Evolutionary conservation across 73 alveolate species (phyloP), one percentile per base, ranked within the genome.

Genomic region (Paraurostyla sp.): DNA sequence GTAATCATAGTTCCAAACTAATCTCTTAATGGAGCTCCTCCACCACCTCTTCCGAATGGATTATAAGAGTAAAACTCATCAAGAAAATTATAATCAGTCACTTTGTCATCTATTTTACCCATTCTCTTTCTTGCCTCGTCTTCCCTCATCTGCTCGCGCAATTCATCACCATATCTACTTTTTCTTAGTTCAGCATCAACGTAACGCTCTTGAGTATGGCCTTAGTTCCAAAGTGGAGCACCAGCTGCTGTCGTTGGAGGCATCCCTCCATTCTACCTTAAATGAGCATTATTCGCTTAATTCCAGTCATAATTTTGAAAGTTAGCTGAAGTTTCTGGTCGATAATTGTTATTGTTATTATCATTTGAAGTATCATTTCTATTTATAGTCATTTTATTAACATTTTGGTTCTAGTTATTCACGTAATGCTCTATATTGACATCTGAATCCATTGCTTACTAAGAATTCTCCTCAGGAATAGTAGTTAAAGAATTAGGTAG

Each of bases 41-140:
- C 92, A 18, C 95, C 95, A 9, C 95, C 95, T 90, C 92, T 83
- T 6, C 95, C 95, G 69, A 90, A 90, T 0, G 92, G 92, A 54
- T 90, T 41, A 71, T 90, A 73, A 2, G 49, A 2, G 52, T 73
- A 73, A 35, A 45, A 73, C 27, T 73, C 86, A 49, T 73, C 86
- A 18, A 73, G 86, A 27, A 73, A 73, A 50, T 73, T 73, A 45
- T 48, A 56, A 29, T 73, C 86, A 4, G 65, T 23, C 2, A 73
- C 86, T 30, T 73, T 73, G 2, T 40, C 86, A 18, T 73, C 86
- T 2, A 73, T 16, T 36, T 73, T 2, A 3, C 4, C 16, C 15
- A 45, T 43, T 2, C 71, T 20, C 71, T 73, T 73, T 35, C 46
- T 73, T 7, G 86, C 68, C 29, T 73, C 86, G 46, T 48, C 20